These are phyloP conservation scores for Inosperma sp. DNA, from an alignment of 768 basidiomycete genomes.

Conservation along the genomic window DNA sequence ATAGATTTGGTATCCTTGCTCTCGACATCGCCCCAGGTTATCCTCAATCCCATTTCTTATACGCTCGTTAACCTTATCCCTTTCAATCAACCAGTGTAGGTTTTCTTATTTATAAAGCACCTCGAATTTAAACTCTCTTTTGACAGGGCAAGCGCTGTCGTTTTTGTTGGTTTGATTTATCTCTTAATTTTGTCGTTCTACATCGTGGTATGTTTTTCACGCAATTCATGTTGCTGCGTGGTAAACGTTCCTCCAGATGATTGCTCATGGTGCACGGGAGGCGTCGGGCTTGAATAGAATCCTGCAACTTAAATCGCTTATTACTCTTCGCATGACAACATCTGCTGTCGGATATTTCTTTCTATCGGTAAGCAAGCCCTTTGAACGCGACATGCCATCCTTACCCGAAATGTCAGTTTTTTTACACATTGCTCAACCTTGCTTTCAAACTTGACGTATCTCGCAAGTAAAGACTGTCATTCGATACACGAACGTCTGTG, in stretches of 20 bases:
- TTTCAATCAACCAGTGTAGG: slow-evolving; percentile 61
- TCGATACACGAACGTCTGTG: too few relatives aligned
- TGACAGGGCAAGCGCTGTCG: slow-evolving; percentile 48
- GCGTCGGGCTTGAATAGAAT: slow-evolving; percentile 32
- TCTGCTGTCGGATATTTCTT: slow-evolving; percentile 34
- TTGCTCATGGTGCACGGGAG: slow-evolving; percentile 35
- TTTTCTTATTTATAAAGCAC: slow-evolving; percentile 1
- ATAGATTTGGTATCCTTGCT: slow-evolving; percentile 32
- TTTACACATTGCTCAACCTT: slow-evolving; percentile 55
- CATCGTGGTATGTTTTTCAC: slow-evolving; percentile 31
- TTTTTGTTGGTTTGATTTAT: slow-evolving; percentile 56
- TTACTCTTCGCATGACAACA: slow-evolving; percentile 32
- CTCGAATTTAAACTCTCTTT: not conserved
- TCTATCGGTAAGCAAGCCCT: slow-evolving; percentile 33
- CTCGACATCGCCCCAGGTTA: slow-evolving; percentile 44
- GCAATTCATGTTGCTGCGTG: too few relatives aligned
- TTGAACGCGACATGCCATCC: not conserved
- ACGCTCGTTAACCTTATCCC: slow-evolving; percentile 49
- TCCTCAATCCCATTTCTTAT: slow-evolving; percentile 47
- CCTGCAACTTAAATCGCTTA: slow-evolving; percentile 31
- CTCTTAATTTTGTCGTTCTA: slow-evolving; percentile 43
- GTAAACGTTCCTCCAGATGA: slow-evolving; percentile 25
- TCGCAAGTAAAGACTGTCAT: slow-evolving; percentile 36
- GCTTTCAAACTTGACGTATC: slow-evolving; percentile 59
- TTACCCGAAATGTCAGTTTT: slow-evolving; percentile 35